Evolutionary conservation across 805 yeast species (phyloP).

Genomic region (Wickerhamiella shivajii): DNA sequence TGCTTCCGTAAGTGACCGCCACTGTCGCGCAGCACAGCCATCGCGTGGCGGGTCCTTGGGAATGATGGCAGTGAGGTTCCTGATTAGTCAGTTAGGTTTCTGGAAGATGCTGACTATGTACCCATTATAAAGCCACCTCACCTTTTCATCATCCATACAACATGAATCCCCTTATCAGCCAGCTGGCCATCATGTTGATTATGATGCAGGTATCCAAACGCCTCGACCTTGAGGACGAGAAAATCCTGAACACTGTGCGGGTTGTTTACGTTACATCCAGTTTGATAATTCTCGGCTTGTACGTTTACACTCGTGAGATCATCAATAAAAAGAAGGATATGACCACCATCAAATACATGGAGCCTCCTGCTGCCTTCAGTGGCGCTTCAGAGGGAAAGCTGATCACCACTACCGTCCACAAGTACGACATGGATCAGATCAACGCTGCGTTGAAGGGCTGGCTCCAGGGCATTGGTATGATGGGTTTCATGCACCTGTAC

Average conservation of each 20-base stretch:
- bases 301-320: constrained; percentile 44
- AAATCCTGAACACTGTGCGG: constrained; percentile 59
- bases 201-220: constrained; percentile 91
- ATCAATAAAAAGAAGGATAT: constrained; percentile 66
- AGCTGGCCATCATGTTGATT: constrained; percentile 79
- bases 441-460: constrained; percentile 66
- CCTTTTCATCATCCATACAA: constrained; percentile 4
- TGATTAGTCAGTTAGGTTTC: too few species aligned
- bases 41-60: too few species aligned
- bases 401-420: constrained; percentile 83
- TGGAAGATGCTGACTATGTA: too few species aligned
- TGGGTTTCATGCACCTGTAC: constrained; percentile 96
- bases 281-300: constrained; percentile 45
- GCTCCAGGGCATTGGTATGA: constrained; percentile 85
- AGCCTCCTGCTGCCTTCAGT: constrained; percentile 65
- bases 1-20: too few species aligned
- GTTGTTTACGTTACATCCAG: constrained; percentile 55
- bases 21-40: too few species aligned
- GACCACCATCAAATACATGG: constrained; percentile 81
- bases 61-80: too few species aligned
- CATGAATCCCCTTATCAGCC: constrained; percentile 82
- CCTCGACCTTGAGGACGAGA: constrained; percentile 77
- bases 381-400: constrained; percentile 57
- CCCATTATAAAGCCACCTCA: too few species aligned
- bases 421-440: constrained; percentile 83